A percentile compares a stretch with the other conserved stretches of the same genome.
Conservation (phyloP, 2,329 filamentous ascomycete genomes). For the Botrytis sinoallii region DNA sequence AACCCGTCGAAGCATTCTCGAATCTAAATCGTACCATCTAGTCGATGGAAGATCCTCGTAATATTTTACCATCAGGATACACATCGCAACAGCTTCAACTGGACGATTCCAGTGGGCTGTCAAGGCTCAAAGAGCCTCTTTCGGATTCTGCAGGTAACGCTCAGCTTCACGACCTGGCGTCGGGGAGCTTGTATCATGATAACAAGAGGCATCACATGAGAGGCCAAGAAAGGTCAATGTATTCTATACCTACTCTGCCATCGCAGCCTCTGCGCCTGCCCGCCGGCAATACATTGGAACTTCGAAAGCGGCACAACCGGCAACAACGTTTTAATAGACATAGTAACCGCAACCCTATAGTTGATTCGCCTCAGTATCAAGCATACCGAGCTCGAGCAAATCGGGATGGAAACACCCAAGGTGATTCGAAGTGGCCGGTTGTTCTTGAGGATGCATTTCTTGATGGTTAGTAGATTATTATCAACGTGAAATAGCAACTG, state of each 20-base stretch:
- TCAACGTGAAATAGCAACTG: neutral
- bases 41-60: constrained; percentile 34
- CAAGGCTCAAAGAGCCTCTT: constrained; percentile 32
- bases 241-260: constrained; percentile 32
- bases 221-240: constrained; percentile 27
- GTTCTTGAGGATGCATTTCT: constrained; percentile 65
- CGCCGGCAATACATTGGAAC: constrained; percentile 30
- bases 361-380: constrained; percentile 59
- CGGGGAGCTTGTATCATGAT: constrained; percentile 32
- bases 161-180: constrained; percentile 33
- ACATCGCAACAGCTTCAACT: constrained; percentile 25
- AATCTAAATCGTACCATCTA: constrained; percentile 11
- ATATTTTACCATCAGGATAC: constrained; percentile 30
- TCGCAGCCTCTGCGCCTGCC: constrained; percentile 30
- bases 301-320: constrained; percentile 37
- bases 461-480: constrained; percentile 51
- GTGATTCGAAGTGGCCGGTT: constrained; percentile 60
- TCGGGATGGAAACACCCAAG: constrained; percentile 58
- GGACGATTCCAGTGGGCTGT: constrained; percentile 27
- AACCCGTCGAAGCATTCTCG: constrained; percentile 34
- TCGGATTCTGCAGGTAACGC: constrained; percentile 35
- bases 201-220: constrained; percentile 29
- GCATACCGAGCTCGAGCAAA: constrained; percentile 64
- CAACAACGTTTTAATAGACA: constrained; percentile 34
- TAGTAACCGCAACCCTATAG: constrained; percentile 53